Evolutionary conservation across 2,329 filamentous ascomycete genomes (phyloP).

Genomic region (Pseudogymnoascus sp.): DNA sequence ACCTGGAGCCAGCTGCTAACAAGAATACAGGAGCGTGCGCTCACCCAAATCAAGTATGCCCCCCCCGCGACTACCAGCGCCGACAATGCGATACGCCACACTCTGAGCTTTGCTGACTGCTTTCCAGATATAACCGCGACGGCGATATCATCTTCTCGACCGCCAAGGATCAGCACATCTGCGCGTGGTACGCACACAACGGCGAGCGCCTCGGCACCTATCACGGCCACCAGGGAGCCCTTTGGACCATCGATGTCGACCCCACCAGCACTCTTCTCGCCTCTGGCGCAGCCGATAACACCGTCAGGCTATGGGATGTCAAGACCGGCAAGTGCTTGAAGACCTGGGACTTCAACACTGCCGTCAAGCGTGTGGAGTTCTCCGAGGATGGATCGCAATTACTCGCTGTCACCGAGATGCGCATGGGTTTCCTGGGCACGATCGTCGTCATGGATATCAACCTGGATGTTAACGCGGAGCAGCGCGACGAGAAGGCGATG

Average conservation of each 20-base stretch:
- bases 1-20: constrained; percentile 22
- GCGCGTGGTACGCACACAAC: constrained; percentile 95
- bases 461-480: constrained; percentile 73
- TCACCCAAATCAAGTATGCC: constrained; percentile 82
- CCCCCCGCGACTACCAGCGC: constrained; percentile 13
- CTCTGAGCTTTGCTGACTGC: constrained; percentile 22
- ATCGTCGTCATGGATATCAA: constrained; percentile 90
- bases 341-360: constrained; percentile 95
- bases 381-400: constrained; percentile 86
- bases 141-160: constrained; percentile 96
- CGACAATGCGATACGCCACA: constrained; percentile 8
- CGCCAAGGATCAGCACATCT: constrained; percentile 93
- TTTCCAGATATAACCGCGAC: constrained; percentile 74
- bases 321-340: constrained; percentile 89
- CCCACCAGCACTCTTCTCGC: constrained; percentile 87
- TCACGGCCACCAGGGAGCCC: constrained; percentile 91
- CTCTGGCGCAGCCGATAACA: constrained; percentile 96
- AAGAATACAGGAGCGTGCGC: constrained; percentile 66
- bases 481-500: constrained; percentile 74
- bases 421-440: constrained; percentile 90
- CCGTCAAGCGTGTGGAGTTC: constrained; percentile 97
- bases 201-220: constrained; percentile 96
- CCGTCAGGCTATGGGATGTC: constrained; percentile 93
- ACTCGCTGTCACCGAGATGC: constrained; percentile 95
- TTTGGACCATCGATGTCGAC: constrained; percentile 98